phyloP scores from a whole-genome alignment of 2,329 filamentous ascomycete genomes.

The Xylaria sp. region DNA sequence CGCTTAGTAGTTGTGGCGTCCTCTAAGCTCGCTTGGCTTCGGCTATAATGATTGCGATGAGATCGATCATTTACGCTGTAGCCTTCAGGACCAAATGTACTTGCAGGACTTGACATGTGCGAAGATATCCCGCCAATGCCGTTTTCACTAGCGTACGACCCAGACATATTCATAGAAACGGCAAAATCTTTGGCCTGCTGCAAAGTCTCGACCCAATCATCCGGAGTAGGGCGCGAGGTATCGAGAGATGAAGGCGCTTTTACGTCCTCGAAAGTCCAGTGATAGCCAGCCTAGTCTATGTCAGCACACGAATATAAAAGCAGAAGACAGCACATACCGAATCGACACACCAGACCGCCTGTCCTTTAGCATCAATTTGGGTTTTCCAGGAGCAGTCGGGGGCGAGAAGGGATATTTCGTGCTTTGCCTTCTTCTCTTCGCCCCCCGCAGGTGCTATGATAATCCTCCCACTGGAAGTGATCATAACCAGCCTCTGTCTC shows the following conservation, averaged over 20 bases:
- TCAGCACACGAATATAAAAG: constrained; percentile 37
- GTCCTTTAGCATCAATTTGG: constrained; percentile 85
- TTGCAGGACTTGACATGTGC: constrained; percentile 78
- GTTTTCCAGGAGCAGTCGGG: constrained; percentile 81
- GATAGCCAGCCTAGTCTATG: constrained; percentile 76
- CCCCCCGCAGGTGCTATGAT: constrained; percentile 91
- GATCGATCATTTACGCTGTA: constrained; percentile 61
- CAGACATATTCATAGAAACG: constrained; percentile 73
- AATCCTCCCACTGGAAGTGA: constrained; percentile 90
- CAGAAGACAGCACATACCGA: constrained; percentile 72
- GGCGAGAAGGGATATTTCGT: constrained; percentile 85
- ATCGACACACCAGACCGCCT: constrained; percentile 89
- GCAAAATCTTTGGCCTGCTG: constrained; percentile 89
- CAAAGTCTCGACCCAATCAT: constrained; percentile 92
- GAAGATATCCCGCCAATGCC: constrained; percentile 75
- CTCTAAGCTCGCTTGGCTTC: constrained; percentile 66
- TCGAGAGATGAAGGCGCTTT: constrained; percentile 70
- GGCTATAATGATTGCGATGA: constrained; percentile 67
- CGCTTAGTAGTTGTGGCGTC: constrained; percentile 61
- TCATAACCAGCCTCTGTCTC: constrained; percentile 90
- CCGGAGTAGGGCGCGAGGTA: constrained; percentile 72
- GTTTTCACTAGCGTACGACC: constrained; percentile 73
- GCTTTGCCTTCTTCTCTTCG: constrained; percentile 94
- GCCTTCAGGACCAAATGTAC: constrained; percentile 71
- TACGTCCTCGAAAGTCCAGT: constrained; percentile 93